Conservation (phyloP, 208 protist genomes). For the Acanthamoeba sp. region DNA sequence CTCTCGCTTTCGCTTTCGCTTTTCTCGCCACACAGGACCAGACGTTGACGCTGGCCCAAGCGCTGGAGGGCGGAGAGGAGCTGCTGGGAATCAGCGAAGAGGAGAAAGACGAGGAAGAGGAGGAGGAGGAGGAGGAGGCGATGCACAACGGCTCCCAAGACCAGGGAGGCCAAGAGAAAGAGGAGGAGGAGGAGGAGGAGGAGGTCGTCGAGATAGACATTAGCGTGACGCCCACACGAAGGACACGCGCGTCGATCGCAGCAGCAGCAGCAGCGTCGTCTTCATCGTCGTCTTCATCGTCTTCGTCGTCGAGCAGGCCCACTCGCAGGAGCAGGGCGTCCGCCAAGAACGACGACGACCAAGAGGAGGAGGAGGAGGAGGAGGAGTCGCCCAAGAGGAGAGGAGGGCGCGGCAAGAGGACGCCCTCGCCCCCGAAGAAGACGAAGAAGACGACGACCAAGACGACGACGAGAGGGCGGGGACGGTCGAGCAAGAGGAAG, state of each 20-base stretch:
- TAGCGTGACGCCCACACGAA: no score
- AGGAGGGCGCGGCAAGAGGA: no score
- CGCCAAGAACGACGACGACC: neutral
- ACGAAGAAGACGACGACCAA: neutral
- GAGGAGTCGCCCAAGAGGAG: no score
- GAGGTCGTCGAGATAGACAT: neutral
- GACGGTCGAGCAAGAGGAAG: no score
- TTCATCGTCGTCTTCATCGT: no score
- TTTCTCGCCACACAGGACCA: no score
- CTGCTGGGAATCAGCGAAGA: neutral
- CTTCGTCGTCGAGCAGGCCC: no score
- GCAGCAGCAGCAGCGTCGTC: no score
- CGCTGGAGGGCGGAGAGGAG: neutral
- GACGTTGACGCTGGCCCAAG: no score
- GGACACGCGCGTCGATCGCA: no score
- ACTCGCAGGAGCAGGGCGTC: neutral
- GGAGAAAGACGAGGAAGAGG: neutral
- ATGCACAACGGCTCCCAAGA: no score
- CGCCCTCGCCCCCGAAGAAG: neutral
- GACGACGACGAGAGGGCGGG: neutral
- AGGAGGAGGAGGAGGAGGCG: neutral
- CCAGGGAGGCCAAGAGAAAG: neutral
- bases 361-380: neutral
- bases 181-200: neutral
- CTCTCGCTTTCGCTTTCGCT: no score